Evolutionary conservation across 2,329 filamentous ascomycete genomes (phyloP).

Genomic region (Zymoseptoria passerinii): DNA sequence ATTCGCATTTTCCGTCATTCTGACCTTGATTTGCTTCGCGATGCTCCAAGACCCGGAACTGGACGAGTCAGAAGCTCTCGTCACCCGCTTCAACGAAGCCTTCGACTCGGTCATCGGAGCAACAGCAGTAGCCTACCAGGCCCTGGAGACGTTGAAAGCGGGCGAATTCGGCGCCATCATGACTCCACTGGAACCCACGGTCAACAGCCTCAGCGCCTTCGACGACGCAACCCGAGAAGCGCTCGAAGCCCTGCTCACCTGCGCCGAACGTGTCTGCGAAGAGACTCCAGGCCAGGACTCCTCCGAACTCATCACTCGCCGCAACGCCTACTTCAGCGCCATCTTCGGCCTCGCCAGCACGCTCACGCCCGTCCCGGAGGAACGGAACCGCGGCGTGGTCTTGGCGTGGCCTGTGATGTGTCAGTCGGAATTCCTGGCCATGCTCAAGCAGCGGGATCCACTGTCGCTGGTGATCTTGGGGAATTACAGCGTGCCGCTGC

Average conservation of each 20-base stretch:
- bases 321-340: constrained; percentile 10
- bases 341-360: constrained; percentile 13
- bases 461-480: constrained; percentile 15
- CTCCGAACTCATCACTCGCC: not conserved
- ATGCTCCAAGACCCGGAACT: constrained; percentile 9
- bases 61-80: constrained; percentile 2
- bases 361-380: constrained; percentile 6
- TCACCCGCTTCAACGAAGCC: constrained; percentile 12
- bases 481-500: constrained; percentile 15
- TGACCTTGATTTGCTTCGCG: constrained; percentile 11
- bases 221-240: constrained; percentile 6
- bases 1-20: constrained; percentile 16
- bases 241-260: constrained; percentile 9
- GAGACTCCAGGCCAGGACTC: constrained; percentile 5
- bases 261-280: not conserved
- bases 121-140: constrained; percentile 11
- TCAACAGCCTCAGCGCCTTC: constrained; percentile 8
- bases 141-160: constrained; percentile 6
- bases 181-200: constrained; percentile 1
- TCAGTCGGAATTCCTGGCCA: constrained; percentile 6
- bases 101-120: constrained; percentile 14
- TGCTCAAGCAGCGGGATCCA: constrained; percentile 16
- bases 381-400: constrained; percentile 9
- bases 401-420: constrained; percentile 14
- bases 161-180: constrained; percentile 9